Evolutionary conservation across 768 basidiomycete genomes (phyloP).

Genomic region (Auricularia cornea): DNA sequence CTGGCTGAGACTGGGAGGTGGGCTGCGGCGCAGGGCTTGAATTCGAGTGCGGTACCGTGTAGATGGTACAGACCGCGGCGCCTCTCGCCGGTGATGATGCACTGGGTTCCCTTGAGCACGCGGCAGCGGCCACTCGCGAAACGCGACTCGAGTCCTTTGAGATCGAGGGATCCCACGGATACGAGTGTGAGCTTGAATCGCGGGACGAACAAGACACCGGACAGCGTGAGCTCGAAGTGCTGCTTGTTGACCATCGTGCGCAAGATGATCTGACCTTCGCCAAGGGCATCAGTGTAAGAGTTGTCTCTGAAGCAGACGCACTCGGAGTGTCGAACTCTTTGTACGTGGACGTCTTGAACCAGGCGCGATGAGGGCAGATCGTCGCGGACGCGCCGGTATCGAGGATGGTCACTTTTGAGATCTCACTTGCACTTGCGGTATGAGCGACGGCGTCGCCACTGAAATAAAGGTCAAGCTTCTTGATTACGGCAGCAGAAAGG

Average conservation of each 20-base stretch:
- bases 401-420: background rate
- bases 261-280: constrained; percentile 5
- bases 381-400: constrained; percentile 7
- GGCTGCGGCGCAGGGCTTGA: background rate
- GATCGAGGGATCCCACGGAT: constrained; percentile 8
- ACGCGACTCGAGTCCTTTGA: background rate
- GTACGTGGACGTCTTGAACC: constrained; percentile 2
- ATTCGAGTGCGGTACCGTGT: background rate
- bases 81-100: constrained; percentile 1
- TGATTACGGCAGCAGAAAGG: background rate
- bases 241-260: background rate
- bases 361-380: constrained; percentile 2
- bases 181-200: constrained; percentile 8
- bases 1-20: background rate
- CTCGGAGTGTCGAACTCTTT: constrained; percentile 1
- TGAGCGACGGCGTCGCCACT: background rate
- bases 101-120: background rate
- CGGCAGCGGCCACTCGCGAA: constrained; percentile 3
- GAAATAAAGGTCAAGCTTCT: background rate
- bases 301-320: constrained; percentile 9
- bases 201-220: constrained; percentile 7
- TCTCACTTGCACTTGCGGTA: background rate
- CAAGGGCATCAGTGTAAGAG: constrained; percentile 7
- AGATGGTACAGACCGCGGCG: constrained; percentile 9
- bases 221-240: background rate